phyloP scores from a whole-genome alignment of 148 eudicot genomes.

The Vaccinium macrocarpon region DNA sequence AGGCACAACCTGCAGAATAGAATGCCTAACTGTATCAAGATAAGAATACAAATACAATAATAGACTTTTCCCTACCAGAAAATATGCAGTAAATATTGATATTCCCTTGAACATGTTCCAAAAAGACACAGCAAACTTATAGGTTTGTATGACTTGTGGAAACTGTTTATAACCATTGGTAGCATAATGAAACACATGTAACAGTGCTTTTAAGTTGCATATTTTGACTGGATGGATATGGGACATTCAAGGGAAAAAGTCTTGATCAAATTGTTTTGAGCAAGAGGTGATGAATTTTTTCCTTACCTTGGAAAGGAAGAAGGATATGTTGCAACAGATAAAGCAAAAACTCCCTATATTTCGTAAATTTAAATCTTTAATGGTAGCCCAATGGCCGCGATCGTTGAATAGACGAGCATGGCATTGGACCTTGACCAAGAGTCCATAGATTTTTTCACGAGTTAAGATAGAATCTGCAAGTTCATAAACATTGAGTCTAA shows the following conservation, averaged over 20 bases:
- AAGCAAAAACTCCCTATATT: not conserved
- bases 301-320: not conserved
- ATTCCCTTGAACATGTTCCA: too few species aligned
- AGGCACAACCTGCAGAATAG: conserved; percentile 75
- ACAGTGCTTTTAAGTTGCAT: not conserved
- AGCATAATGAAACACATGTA: not conserved
- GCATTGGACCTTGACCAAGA: not conserved
- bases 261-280: not conserved
- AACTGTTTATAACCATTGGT: not conserved
- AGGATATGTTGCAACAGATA: not conserved
- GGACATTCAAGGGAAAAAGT: not conserved
- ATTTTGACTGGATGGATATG: not conserved
- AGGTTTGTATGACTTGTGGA: not conserved
- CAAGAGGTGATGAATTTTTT: not conserved
- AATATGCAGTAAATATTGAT: too few species aligned
- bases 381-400: not conserved
- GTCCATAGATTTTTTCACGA: not conserved
- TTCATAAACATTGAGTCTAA: not conserved
- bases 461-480: not conserved
- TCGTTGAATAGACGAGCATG: not conserved
- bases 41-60: too few species aligned
- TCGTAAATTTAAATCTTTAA: not conserved
- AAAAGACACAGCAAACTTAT: not conserved
- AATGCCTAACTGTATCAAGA: not conserved
- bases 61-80: too few species aligned